These are phyloP conservation scores for Mrakiaceae sp. DNA, from an alignment of 1,284 basidiomycete species.

Conservation along the genomic window DNA sequence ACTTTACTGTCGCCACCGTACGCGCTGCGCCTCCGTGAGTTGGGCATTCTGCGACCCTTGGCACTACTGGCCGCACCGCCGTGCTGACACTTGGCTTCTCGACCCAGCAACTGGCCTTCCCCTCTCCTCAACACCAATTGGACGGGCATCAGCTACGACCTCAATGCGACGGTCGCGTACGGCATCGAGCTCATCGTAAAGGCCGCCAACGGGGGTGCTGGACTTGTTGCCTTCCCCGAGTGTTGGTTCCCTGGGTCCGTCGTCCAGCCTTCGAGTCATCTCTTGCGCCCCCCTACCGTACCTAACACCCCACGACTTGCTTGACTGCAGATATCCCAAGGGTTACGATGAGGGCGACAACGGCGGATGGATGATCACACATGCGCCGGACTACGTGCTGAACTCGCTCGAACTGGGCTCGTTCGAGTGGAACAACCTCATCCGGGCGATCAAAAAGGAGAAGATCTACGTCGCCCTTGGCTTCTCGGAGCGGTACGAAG, in stretches of 20 bases:
- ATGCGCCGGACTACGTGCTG: slow-evolving; percentile 1
- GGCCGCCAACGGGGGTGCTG: slow-evolving; percentile 9
- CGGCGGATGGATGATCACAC: neutral
- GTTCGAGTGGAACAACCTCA: slow-evolving; percentile 12
- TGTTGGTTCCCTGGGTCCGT: slow-evolving; percentile 7
- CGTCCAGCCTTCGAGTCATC: neutral
- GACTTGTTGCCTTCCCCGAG: slow-evolving; percentile 18
- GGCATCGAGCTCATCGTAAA: slow-evolving; percentile 13
- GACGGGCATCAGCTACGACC: slow-evolving; percentile 1
- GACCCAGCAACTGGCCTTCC: slow-evolving; percentile 1
- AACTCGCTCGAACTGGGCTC: slow-evolving; percentile 15
- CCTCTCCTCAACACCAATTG: slow-evolving; percentile 2
- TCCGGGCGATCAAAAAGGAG: neutral
- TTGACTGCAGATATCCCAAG: slow-evolving; percentile 1
- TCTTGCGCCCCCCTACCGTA: neutral
- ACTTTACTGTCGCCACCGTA: neutral
- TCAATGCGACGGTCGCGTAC: slow-evolving; percentile 13
- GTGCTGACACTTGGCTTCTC: neutral
- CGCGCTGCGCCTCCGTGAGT: neutral
- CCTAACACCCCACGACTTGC: neutral
- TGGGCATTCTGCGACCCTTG: no score
- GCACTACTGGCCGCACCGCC: no score
- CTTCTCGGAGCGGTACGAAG: slow-evolving; percentile 14
- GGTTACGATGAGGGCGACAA: slow-evolving; percentile 1
- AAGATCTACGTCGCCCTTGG: slow-evolving; percentile 15